phyloP scores from a whole-genome alignment of 1,284 basidiomycete genomes.

The Lentinula novae-zelandiae region DNA sequence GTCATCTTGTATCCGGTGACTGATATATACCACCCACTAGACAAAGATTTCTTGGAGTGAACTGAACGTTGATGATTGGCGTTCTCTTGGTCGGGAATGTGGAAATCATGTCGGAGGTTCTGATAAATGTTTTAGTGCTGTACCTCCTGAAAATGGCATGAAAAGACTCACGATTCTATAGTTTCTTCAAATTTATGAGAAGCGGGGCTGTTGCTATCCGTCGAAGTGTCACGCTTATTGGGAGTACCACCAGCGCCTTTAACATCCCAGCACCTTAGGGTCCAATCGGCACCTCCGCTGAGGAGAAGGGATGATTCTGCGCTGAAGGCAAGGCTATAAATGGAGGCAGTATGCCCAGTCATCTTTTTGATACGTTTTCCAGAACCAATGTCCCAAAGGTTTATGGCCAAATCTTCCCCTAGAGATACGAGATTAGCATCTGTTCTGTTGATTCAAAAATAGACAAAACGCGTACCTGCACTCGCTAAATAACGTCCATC shows the following conservation, averaged over 20 bases:
- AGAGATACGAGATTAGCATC: slow-evolving; percentile 6
- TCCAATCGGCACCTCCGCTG: slow-evolving; percentile 89
- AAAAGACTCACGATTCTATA: slow-evolving; percentile 55
- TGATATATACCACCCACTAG: slow-evolving; percentile 78
- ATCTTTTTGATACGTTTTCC: slow-evolving; percentile 95
- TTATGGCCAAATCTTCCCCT: slow-evolving; percentile 93
- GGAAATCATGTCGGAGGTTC: slow-evolving; percentile 81
- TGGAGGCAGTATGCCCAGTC: slow-evolving; percentile 87
- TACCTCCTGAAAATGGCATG: neutral
- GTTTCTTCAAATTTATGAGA: slow-evolving; percentile 44
- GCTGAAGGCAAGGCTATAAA: slow-evolving; percentile 90
- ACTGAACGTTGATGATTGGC: slow-evolving; percentile 88
- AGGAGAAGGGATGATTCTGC: slow-evolving; percentile 89
- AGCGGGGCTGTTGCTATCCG: slow-evolving; percentile 29
- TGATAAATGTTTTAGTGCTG: slow-evolving; percentile 1
- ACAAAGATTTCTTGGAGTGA: slow-evolving; percentile 93
- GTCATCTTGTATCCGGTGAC: slow-evolving; percentile 52
- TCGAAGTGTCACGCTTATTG: slow-evolving; percentile 54
- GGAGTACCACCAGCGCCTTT: slow-evolving; percentile 71
- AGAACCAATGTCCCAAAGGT: slow-evolving; percentile 94
- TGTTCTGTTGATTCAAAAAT: neutral
- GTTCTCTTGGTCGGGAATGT: slow-evolving; percentile 96
- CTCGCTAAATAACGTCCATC: slow-evolving; percentile 94
- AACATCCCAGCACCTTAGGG: slow-evolving; percentile 96
- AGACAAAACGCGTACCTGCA: slow-evolving; percentile 54